phyloP scores from a whole-genome alignment of 148 eudicot genomes.

The Dianthus caryophyllus region DNA sequence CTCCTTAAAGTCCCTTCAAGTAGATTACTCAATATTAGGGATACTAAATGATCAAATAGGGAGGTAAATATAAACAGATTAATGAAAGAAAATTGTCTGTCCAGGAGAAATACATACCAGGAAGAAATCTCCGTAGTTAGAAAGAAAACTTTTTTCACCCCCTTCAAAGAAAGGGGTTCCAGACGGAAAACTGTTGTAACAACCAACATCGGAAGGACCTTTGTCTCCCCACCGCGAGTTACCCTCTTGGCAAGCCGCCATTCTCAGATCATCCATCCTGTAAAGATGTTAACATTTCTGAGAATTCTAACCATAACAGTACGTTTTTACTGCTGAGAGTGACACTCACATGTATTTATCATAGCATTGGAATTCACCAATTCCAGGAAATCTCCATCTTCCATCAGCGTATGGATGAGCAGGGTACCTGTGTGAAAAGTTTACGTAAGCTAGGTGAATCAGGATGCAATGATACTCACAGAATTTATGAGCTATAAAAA shows the following conservation, averaged over 20 bases:
- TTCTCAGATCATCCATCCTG: slow-evolving; percentile 53
- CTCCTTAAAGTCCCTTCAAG: background rate
- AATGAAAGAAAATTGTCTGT: slow-evolving; percentile 9
- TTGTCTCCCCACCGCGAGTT: slow-evolving; percentile 46
- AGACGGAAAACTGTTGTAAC: slow-evolving; percentile 46
- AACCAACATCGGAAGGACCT: slow-evolving; percentile 54
- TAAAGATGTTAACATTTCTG: slow-evolving; percentile 11
- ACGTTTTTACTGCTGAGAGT: background rate
- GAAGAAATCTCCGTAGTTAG: slow-evolving; percentile 61
- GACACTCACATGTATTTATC: slow-evolving; percentile 58
- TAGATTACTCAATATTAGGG: background rate
- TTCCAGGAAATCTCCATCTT: slow-evolving; percentile 73
- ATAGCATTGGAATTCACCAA: too few relatives aligned
- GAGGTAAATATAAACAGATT: background rate
- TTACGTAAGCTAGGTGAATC: slow-evolving; percentile 19
- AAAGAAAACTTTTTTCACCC: slow-evolving; percentile 50
- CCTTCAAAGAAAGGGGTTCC: slow-evolving; percentile 51
- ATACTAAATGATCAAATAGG: slow-evolving; percentile 6
- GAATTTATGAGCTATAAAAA: slow-evolving; percentile 8
- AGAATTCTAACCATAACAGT: slow-evolving; percentile 1
- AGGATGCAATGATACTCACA: slow-evolving; percentile 6
- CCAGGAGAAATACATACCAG: slow-evolving; percentile 45
- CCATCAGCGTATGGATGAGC: slow-evolving; percentile 52
- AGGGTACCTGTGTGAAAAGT: slow-evolving; percentile 46
- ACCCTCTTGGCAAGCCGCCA: slow-evolving; percentile 48